Evolutionary conservation across 1,284 basidiomycete species (phyloP).

Genomic region (Phellopilus nigrolimitatus): DNA sequence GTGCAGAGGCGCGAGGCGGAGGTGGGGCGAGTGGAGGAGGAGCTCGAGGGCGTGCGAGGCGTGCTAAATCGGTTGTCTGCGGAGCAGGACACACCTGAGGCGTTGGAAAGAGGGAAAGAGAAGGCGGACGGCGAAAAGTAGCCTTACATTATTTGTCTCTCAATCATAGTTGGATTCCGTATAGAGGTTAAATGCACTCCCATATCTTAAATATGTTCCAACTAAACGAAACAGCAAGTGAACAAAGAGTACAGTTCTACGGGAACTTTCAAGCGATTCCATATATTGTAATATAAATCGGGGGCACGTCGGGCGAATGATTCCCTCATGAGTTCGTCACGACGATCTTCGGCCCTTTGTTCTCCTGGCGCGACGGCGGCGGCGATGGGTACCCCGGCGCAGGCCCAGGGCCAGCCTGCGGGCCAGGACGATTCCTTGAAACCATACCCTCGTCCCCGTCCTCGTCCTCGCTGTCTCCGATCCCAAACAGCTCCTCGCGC

Average conservation of each 20-base stretch:
- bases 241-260: too few relatives aligned
- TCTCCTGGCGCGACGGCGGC: constrained; percentile 25
- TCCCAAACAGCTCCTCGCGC: constrained; percentile 68
- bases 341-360: constrained; percentile 19
- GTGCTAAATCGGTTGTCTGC: background rate
- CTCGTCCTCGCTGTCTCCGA: constrained; percentile 64
- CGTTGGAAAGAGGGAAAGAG: background rate
- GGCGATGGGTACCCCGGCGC: constrained; percentile 17
- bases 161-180: too few relatives aligned
- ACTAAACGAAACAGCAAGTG: too few relatives aligned
- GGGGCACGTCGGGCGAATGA: too few relatives aligned
- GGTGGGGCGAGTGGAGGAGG: constrained; percentile 20
- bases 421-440: too few relatives aligned
- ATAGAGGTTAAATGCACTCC: too few relatives aligned
- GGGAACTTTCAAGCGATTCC: too few relatives aligned
- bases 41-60: constrained; percentile 22
- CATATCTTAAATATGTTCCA: too few relatives aligned
- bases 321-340: constrained; percentile 30
- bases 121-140: constrained; percentile 4
- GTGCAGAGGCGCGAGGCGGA: constrained; percentile 36
- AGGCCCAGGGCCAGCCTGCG: constrained; percentile 1
- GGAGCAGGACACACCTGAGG: background rate
- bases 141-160: background rate
- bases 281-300: too few relatives aligned
- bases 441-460: constrained; percentile 23